Evolutionary conservation across 495 filamentous ascomycete genomes (phyloP), one percentile per base, ranked within the genome.

Genomic region (Ramalina intermedia): DNA sequence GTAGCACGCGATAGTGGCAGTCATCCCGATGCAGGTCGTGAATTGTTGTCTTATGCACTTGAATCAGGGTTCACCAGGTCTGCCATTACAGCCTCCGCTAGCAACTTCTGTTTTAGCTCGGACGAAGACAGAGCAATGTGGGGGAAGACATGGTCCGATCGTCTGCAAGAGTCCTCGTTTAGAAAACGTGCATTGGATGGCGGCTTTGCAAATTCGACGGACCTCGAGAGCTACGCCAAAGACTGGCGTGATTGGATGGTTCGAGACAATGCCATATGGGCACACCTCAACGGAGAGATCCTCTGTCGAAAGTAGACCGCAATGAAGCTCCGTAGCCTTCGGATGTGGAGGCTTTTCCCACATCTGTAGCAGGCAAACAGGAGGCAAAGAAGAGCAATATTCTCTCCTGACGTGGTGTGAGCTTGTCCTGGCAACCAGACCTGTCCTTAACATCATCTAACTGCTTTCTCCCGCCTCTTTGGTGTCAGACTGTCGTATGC

Each of bases 281-380:
- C 60, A 20, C 47, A 76, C 23, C 45, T 76, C 38, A 64, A 74
- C 63, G 72, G 72, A 36, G 64, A 80, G 61, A 67, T 80, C 40
- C 50, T 77, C 18, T 77, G 71, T 60, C 64, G 61, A 47, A 69
- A 33, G 29, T 33, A 33, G 29, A 33, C 29, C 29, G 12, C 29
- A 33, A 8, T 33, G 7, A 11, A 33, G 29, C 12, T 33, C 29
- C 27, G 8, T 33, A 13, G 29, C 29, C 29, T 33, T 33, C 3
- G 12, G 5, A 33, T 33, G 7, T 33, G 8, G 8, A 33, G 29
- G 29, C 29, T 33, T 8, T 33, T 33, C 7, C 29, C 12, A 33
- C 0, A 33, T 4, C 6, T 11, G 0, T 20, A 33, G 7, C 8
- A 33, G 29, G 29, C 7, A 33, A 33, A 33, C 29, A 33, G 12